A percentile compares a stretch with the other conserved stretches of the same genome.
These are phyloP conservation scores for Aspergillus indologenus DNA, from an alignment of 495 filamentous ascomycete genomes.

Conservation along the genomic window DNA sequence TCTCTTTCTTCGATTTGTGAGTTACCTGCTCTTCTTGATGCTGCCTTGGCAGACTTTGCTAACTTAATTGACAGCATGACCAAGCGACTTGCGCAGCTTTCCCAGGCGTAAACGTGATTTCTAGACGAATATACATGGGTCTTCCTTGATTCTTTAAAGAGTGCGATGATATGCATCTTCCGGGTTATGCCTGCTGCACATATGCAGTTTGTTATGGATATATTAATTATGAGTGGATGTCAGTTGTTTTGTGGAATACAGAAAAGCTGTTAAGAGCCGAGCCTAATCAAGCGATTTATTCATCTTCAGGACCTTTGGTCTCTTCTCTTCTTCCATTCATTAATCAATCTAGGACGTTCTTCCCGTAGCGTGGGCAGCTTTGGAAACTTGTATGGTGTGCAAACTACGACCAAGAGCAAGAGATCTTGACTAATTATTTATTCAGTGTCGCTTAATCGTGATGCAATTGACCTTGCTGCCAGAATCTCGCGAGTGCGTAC, in stretches of 20 bases:
- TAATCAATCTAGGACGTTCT: neutral
- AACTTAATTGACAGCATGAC: conserved; percentile 47
- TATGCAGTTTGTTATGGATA: conserved; percentile 21
- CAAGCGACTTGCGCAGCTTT: conserved; percentile 41
- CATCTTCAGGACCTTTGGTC: neutral
- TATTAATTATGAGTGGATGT: conserved; percentile 17
- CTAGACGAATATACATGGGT: conserved; percentile 9
- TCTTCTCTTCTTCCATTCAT: too few relatives aligned
- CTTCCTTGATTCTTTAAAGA: conserved; percentile 1
- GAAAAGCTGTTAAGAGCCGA: conserved; percentile 15
- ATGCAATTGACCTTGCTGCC: too few relatives aligned
- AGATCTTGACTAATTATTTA: too few relatives aligned
- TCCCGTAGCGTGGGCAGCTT: neutral
- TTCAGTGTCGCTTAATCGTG: too few relatives aligned
- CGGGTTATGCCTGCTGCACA: conserved; percentile 15
- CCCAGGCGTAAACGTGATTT: conserved; percentile 23
- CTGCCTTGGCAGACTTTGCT: conserved; percentile 8
- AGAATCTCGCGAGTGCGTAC: too few relatives aligned
- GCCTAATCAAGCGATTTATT: conserved; percentile 4
- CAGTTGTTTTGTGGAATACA: conserved; percentile 15
- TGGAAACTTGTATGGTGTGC: too few relatives aligned
- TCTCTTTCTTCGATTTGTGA: conserved; percentile 98
- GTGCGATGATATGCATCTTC: conserved; percentile 20
- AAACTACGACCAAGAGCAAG: too few relatives aligned
- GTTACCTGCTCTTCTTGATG: conserved; percentile 29